Percentiles rank a stretch among this genome's conserved stretches.
Evolutionary conservation across 78 protist species (phyloP).

Genomic region (Mantamonas sphyraenae): DNA sequence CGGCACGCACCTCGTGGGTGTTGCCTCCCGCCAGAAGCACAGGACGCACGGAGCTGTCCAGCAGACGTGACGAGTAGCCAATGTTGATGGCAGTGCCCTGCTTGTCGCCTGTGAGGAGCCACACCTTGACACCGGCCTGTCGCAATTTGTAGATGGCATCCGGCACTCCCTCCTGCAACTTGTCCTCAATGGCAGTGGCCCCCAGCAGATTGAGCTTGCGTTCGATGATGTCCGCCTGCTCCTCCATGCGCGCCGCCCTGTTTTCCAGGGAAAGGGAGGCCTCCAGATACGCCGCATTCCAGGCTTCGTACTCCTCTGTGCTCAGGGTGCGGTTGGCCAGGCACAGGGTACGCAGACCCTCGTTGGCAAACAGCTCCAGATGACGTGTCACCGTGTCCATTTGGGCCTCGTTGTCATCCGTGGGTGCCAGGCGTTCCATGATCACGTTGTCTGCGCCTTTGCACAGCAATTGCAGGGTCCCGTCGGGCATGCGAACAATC

Average conservation of each 20-base stretch:
- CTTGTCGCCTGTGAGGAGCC: constrained; percentile 98
- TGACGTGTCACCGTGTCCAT: not conserved
- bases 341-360: constrained; percentile 76
- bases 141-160: constrained; percentile 30
- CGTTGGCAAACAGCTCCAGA: constrained; percentile 13
- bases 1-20: no score
- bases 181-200: constrained; percentile 88
- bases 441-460: constrained; percentile 83
- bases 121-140: constrained; percentile 70
- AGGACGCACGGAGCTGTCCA: no score
- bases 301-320: constrained; percentile 24
- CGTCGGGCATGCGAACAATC: constrained; percentile 40
- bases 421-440: constrained; percentile 17
- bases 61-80: constrained; percentile 45
- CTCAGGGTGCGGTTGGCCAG: constrained; percentile 46
- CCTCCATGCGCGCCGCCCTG: constrained; percentile 25
- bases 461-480: not conserved
- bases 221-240: constrained; percentile 61
- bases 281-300: constrained; percentile 25
- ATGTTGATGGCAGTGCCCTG: constrained; percentile 92
- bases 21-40: no score
- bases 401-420: constrained; percentile 15
- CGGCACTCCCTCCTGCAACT: constrained; percentile 83
- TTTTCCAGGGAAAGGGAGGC: constrained; percentile 38
- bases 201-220: constrained; percentile 61